Percentiles rank a stretch among this genome's conserved stretches.
phyloP scores from a whole-genome alignment of 1,139 yeast species.

The Oligophagozyma castellii region DNA sequence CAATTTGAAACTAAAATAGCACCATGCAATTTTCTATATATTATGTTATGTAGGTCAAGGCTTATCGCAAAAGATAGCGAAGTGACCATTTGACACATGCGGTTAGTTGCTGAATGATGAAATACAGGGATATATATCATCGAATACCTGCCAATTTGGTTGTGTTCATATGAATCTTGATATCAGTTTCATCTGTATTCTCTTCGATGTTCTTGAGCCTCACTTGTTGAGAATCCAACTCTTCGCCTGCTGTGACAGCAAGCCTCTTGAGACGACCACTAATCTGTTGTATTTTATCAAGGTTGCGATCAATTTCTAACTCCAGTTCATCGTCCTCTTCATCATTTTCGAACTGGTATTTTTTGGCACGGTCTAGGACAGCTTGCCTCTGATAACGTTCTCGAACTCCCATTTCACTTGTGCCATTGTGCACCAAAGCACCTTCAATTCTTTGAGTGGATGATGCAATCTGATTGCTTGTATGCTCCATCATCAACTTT shows the following conservation, averaged over 20 bases:
- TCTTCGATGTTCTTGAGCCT: constrained; percentile 41
- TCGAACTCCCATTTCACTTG: constrained; percentile 21
- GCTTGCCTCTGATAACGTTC: constrained; percentile 26
- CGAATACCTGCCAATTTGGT: constrained; percentile 24
- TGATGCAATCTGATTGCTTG: constrained; percentile 30
- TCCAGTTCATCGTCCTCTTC: constrained; percentile 51
- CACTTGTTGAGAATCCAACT: constrained; percentile 37
- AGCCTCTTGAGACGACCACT: constrained; percentile 36
- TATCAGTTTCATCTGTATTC: constrained; percentile 39
- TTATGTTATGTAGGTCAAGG: too few relatives aligned
- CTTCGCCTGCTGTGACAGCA: constrained; percentile 39
- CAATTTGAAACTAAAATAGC: too few relatives aligned
- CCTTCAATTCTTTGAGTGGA: constrained; percentile 38
- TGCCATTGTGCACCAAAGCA: constrained; percentile 24
- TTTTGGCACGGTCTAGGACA: constrained; percentile 28
- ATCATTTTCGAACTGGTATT: constrained; percentile 45
- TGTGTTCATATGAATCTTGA: constrained; percentile 37
- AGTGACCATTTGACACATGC: too few relatives aligned
- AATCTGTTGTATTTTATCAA: constrained; percentile 36
- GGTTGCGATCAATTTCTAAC: constrained; percentile 39
- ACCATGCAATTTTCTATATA: too few relatives aligned
- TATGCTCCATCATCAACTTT: constrained; percentile 31
- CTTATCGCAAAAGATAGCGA: too few relatives aligned
- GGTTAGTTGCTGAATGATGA: too few relatives aligned
- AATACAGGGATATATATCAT: constrained; percentile 3